Evolutionary conservation across 2,329 filamentous ascomycete genomes (phyloP).

Genomic region (Xylariaceae sp.): DNA sequence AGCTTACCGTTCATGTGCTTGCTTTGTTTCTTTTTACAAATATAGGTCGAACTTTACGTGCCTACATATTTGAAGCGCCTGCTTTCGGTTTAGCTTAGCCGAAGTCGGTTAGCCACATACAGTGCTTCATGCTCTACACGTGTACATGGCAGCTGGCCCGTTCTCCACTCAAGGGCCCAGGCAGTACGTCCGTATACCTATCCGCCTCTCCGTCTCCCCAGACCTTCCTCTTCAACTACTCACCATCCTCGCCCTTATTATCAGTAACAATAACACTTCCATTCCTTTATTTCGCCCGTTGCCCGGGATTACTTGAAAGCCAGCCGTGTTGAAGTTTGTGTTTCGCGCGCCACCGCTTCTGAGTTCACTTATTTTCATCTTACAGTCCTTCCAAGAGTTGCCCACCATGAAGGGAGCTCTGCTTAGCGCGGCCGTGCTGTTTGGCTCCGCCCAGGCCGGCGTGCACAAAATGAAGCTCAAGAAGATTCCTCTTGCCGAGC

Average conservation of each 20-base stretch:
- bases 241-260: constrained; percentile 15
- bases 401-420: constrained; percentile 80
- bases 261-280: constrained; percentile 1
- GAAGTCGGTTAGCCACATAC: not conserved
- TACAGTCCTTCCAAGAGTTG: constrained; percentile 25
- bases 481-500: constrained; percentile 89
- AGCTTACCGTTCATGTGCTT: constrained; percentile 14
- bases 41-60: no score
- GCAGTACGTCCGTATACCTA: no score
- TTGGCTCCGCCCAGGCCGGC: constrained; percentile 77
- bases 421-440: constrained; percentile 72
- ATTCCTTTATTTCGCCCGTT: constrained; percentile 4
- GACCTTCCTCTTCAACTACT: constrained; percentile 14
- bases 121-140: not conserved
- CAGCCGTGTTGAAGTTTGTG: not conserved
- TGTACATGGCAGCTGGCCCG: not conserved
- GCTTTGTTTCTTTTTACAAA: not conserved
- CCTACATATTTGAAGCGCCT: not conserved
- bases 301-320: not conserved
- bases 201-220: constrained; percentile 7
- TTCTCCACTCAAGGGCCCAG: constrained; percentile 13
- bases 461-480: constrained; percentile 97
- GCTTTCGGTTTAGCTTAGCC: not conserved
- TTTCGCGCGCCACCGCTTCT: not conserved
- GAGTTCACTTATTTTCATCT: constrained; percentile 10